Evolutionary conservation across 2,329 filamentous ascomycete genomes (phyloP).

Genomic region (Aspergillus terreus): DNA sequence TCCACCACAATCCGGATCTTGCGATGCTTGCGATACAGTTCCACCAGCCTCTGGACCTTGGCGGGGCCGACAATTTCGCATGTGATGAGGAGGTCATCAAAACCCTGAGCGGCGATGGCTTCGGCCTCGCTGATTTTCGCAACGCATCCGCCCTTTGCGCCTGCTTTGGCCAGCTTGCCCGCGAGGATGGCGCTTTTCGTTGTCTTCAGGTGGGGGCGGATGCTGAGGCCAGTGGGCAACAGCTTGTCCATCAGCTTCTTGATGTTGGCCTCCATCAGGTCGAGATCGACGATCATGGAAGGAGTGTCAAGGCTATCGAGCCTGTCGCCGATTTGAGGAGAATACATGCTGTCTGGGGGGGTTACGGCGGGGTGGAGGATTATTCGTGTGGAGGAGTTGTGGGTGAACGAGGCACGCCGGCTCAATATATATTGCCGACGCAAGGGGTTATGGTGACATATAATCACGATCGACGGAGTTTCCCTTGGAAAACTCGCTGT

Average conservation of each 20-base stretch:
- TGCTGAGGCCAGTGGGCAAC: constrained; percentile 43
- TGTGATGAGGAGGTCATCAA: constrained; percentile 51
- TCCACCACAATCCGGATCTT: constrained; percentile 48
- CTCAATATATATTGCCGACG: too few relatives aligned
- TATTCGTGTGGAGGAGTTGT: too few relatives aligned
- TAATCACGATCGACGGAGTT: too few relatives aligned
- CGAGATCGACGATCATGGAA: constrained; percentile 54
- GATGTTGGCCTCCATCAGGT: constrained; percentile 52
- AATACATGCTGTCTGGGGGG: constrained; percentile 27
- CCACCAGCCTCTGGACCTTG: constrained; percentile 48
- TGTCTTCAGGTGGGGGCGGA: constrained; percentile 54
- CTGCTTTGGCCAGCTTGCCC: constrained; percentile 41
- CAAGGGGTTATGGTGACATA: too few relatives aligned
- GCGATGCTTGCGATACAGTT: constrained; percentile 39
- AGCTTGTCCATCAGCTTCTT: constrained; percentile 45
- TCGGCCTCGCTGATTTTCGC: constrained; percentile 51
- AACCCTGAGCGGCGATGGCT: constrained; percentile 41
- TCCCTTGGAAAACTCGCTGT: too few relatives aligned
- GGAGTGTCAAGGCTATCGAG: constrained; percentile 50
- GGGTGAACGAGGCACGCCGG: too few relatives aligned
- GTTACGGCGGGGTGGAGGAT: too few relatives aligned
- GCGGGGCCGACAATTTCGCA: constrained; percentile 47
- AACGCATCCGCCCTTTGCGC: constrained; percentile 51
- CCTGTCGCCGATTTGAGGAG: constrained; percentile 41
- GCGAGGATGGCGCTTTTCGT: constrained; percentile 50